Evolutionary conservation across 1,284 basidiomycete genomes (phyloP), one percentile per base, ranked within the genome.

Genomic region (Cryptococcus sp.): DNA sequence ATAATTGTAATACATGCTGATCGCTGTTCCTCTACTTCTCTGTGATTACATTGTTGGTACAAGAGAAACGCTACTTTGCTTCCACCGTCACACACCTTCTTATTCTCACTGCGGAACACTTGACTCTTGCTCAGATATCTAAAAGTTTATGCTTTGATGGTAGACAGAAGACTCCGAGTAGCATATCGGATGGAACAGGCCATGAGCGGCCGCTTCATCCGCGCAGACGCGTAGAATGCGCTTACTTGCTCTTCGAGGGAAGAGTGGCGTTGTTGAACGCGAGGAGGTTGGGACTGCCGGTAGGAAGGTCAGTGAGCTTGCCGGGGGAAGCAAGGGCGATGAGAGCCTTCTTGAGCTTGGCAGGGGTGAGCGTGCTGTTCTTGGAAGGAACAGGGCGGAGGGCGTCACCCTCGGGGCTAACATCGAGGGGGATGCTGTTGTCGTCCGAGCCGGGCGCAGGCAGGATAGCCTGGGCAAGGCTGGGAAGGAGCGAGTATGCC

Each of bases 211-310:
- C 31, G 31, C 31, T 8, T 35, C 31, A 35, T 35, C 31, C 31
- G 31, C 7, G 13, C 31, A 10, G 31, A 35, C 31, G 13, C 8
- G 8, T 35, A 35, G 31, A 35, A 8, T 35, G 31, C 31, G 20
- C 41, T 56, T 66, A 69, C 64, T 68, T 68, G 44, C 52, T 52
- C 64, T 63, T 68, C 48, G 52, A 55, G 31, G 66, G 52, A 16
- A 59, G 50, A 47, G 88, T 90, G n/a, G 85, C 88, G 69, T 92
- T 92, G 83, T 91, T 93, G 82, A 86, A 91, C 56, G 89, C 84
- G 70, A 92, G 81, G 69, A 87, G 68, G 81, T 93, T 92, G 58
- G 84, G 81, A 1, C 88, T 88, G 23, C 84, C 80, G 5, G 65
- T 63, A 2, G 85, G 85, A 13, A 87, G 70, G 46, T 82, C 80